Evolutionary conservation across 257 asterid species (phyloP).

Genomic region (Rauvolfia tetraphylla): DNA sequence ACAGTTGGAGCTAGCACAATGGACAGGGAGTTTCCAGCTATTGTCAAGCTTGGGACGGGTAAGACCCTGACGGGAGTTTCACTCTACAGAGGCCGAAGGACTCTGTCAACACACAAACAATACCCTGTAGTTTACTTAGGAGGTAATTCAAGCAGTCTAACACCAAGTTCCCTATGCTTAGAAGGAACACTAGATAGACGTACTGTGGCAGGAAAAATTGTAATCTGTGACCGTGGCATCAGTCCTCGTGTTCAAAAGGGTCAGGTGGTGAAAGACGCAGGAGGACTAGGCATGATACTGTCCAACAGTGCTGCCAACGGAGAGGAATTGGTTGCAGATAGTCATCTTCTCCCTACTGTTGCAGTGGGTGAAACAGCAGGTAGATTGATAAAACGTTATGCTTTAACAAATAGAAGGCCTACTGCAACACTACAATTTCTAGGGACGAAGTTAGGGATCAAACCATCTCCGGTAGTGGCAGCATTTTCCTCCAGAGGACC

Average conservation of each 20-base stretch:
- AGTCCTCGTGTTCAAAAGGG: slow-evolving; percentile 91
- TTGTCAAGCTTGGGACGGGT: slow-evolving; percentile 64
- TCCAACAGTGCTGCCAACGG: slow-evolving; percentile 75
- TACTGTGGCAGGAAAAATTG: slow-evolving; percentile 71
- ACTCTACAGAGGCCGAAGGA: slow-evolving; percentile 52
- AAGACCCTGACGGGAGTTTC: slow-evolving; percentile 56
- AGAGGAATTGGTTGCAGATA: slow-evolving; percentile 82
- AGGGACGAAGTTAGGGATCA: slow-evolving; percentile 59
- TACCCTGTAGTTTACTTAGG: slow-evolving; percentile 65
- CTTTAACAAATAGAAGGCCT: slow-evolving; percentile 26
- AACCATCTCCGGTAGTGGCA: slow-evolving; percentile 90
- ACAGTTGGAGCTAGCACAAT: slow-evolving; percentile 90
- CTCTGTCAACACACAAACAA: slow-evolving; percentile 30
- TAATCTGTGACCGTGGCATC: slow-evolving; percentile 83
- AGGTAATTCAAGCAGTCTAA: slow-evolving; percentile 53
- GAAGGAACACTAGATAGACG: slow-evolving; percentile 68
- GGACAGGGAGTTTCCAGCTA: slow-evolving; percentile 90
- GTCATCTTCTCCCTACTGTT: slow-evolving; percentile 79
- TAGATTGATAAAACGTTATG: slow-evolving; percentile 56
- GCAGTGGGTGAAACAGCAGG: slow-evolving; percentile 75
- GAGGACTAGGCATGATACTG: slow-evolving; percentile 85
- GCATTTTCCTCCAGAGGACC: slow-evolving; percentile 96
- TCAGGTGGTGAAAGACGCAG: slow-evolving; percentile 83
- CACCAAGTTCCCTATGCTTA: slow-evolving; percentile 82
- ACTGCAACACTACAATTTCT: slow-evolving; percentile 62